A percentile compares a stretch with the other conserved stretches of the same genome.
These are phyloP conservation scores for Tulasnella sp. DNA, from an alignment of 768 basidiomycete species.

Conservation along the genomic window DNA sequence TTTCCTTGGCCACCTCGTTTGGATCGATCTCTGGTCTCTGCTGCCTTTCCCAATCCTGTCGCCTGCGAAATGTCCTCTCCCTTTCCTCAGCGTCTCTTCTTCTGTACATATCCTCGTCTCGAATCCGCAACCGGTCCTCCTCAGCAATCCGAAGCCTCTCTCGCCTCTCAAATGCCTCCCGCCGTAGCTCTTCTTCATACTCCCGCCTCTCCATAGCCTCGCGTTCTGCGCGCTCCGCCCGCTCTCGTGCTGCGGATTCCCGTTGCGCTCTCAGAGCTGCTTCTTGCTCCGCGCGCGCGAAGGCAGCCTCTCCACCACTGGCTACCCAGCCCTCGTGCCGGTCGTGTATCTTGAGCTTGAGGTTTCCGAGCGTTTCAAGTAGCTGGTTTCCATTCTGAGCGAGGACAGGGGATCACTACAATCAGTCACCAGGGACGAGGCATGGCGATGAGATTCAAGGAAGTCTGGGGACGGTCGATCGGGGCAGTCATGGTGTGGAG, in stretches of 20 bases:
- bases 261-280: no score
- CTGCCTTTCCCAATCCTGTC: neutral
- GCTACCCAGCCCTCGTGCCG: slow-evolving; percentile 3
- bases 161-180: slow-evolving; percentile 37
- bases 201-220: slow-evolving; percentile 35
- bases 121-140: slow-evolving; percentile 27
- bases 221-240: no score
- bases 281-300: slow-evolving; percentile 33
- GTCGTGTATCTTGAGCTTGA: slow-evolving; percentile 40
- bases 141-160: slow-evolving; percentile 53
- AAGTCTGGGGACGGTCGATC: neutral
- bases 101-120: slow-evolving; percentile 4
- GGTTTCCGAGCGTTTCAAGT: slow-evolving; percentile 48
- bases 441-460: neutral
- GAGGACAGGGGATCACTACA: neutral
- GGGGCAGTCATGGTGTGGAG: neutral
- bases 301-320: slow-evolving; percentile 28
- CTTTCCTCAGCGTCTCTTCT: slow-evolving; percentile 9
- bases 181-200: slow-evolving; percentile 29
- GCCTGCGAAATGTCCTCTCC: slow-evolving; percentile 2
- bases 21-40: neutral
- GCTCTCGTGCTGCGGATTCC: no score
- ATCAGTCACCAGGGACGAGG: neutral
- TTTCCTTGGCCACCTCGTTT: neutral
- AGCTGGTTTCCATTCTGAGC: slow-evolving; percentile 65